Evolutionary conservation across 2,329 filamentous ascomycete species (phyloP).

Genomic region (Fusarium circinatum): DNA sequence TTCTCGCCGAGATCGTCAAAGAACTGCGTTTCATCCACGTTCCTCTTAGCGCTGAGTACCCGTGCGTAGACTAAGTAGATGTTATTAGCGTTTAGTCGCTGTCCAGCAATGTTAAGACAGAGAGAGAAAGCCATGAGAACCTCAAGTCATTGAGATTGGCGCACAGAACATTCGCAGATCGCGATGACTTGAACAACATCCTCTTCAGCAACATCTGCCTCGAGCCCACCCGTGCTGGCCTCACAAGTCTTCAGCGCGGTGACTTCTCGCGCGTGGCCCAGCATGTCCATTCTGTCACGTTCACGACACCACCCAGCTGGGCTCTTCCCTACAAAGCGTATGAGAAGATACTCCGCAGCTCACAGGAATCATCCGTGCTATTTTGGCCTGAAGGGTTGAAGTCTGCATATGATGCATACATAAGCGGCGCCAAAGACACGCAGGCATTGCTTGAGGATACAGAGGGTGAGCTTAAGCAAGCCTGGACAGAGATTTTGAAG

Average conservation of each 20-base stretch:
- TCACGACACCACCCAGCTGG: neutral
- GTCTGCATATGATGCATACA: neutral
- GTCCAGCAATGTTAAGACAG: neutral
- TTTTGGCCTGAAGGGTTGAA: neutral
- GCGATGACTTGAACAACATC: neutral
- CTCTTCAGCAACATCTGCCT: neutral
- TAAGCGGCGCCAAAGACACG: neutral
- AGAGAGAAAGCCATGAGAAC: neutral
- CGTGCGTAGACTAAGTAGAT: neutral
- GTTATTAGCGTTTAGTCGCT: accelerated
- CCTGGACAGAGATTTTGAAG: neutral
- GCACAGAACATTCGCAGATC: neutral
- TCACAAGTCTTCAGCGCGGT: neutral
- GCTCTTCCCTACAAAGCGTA: neutral
- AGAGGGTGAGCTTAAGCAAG: neutral
- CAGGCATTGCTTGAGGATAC: neutral
- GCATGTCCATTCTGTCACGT: neutral
- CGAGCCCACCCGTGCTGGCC: neutral
- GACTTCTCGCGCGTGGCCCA: neutral
- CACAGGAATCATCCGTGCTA: too few species aligned
- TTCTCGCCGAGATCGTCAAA: neutral
- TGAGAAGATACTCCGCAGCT: neutral
- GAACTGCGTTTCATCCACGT: neutral
- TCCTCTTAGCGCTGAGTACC: neutral
- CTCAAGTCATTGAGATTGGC: neutral